Evolutionary conservation across 768 basidiomycete species (phyloP), one percentile per base, ranked within the genome.

Genomic region (Rhodotorula taiwanensis): DNA sequence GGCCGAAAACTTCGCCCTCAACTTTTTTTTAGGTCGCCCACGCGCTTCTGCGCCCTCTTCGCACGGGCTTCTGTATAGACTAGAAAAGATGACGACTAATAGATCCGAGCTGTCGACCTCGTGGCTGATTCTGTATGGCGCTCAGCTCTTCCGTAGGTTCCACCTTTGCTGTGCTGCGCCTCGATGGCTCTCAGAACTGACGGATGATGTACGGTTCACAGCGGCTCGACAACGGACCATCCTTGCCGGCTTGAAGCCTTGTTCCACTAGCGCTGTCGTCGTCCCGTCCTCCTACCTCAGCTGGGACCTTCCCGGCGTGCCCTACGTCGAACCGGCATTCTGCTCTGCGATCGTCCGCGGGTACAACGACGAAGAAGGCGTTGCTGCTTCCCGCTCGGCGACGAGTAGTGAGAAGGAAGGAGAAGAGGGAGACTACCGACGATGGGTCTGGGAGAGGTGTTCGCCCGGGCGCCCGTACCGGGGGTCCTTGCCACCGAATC

Each of bases 301-400:
- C 9, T 67, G 58, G 43, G 56, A 62, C 60, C 16, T 67, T 18
- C 33, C 48, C n/a, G 66, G 66, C 9, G 30, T 63, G 2, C 66
- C 66, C 2, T 67, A 48, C 54, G 18, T 67, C 23, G 61, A 67
- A 28, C 66, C 66, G 1, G 44, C 42, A 18, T 52, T 52, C 20
- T 53, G 60, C 15, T 59, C 42, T 16, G 61, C 57, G 14, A n/a
- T 67, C 36, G 49, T 67, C 6, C 36, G 23, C 27, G 57, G 58
- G 0, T 39, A 39, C 39, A 67, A 70, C 33, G 58, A 66, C 51
- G 30, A 23, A 10, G 48, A 15, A 14, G 30, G 15, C 21, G n/a
- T 30, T 6, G 18, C n/a, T n/a, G n/a, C n/a, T n/a, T n/a, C n/a
- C 11, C 16, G 23, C 5, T 20, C 4, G 9, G 43, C 9, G 36